A percentile compares a stretch with the other conserved stretches of the same genome.
phyloP scores from a whole-genome alignment of 129 eudicot genomes.

The Gnaphalium uliginosum region DNA sequence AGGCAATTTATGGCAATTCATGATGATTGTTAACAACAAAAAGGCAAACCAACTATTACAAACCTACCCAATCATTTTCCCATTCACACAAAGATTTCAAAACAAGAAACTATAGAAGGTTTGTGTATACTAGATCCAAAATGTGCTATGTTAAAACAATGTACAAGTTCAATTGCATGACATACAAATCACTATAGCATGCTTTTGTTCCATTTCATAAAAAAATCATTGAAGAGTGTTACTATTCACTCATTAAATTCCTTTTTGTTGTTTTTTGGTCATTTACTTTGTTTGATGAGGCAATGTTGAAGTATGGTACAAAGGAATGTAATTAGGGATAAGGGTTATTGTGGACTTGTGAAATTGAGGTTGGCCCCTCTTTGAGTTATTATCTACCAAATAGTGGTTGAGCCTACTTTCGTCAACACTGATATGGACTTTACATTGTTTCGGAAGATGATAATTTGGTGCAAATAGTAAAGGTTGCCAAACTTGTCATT shows the following conservation, averaged over 20 bases:
- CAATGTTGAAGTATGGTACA: constrained; percentile 41
- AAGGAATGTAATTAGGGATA: constrained; percentile 34
- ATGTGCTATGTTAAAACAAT: neutral
- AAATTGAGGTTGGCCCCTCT: constrained; percentile 30
- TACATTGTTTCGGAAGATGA: constrained; percentile 28
- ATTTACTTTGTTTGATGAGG: constrained; percentile 29
- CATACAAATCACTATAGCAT: constrained; percentile 4
- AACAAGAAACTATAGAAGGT: neutral
- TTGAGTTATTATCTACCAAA: constrained; percentile 42
- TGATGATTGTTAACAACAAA: constrained; percentile 37
- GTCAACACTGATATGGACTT: constrained; percentile 24
- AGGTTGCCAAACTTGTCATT: constrained; percentile 36
- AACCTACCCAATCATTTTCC: constrained; percentile 37
- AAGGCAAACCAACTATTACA: constrained; percentile 27
- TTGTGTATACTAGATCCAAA: constrained; percentile 1
- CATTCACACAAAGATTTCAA: constrained; percentile 21
- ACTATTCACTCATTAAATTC: constrained; percentile 9
- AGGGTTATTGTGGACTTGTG: constrained; percentile 31
- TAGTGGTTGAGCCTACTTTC: constrained; percentile 40
- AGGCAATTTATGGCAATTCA: constrained; percentile 43
- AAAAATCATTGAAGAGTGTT: neutral
- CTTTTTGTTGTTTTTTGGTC: constrained; percentile 9
- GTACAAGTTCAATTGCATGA: neutral
- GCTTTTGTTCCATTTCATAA: neutral
- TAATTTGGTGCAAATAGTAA: constrained; percentile 32